Base-by-base conservation (phyloP, 169 alveolate genomes). In the Babesia ovata region DNA sequence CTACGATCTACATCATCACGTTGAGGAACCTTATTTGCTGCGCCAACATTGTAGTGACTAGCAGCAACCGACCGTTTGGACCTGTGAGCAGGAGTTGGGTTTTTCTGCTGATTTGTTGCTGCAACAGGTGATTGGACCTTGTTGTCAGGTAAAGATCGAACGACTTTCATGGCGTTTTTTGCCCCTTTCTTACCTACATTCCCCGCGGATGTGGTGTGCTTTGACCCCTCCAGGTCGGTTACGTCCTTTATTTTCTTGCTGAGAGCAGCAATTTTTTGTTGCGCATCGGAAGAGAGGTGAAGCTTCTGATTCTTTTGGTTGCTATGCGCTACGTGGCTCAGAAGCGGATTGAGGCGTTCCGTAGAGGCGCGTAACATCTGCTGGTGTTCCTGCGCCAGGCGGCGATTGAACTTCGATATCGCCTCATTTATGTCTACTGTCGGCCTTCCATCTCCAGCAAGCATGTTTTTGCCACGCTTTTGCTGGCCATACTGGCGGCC, bases 241-340 rank as follows among this genome's bases (percentile, higher is more conserved):
- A 21, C 46, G n/a, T 24, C 10, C 52, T 36, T 67, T 7, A 17
- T 7, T 14, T 21, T 44, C 8, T 33, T 33, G 28, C 21, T 11
- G 2, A 52, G 4, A 16, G 65, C 17, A 11, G 29, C 42, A 10
- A 49, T 10, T 28, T 29, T 46, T 0, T 49, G 61, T 52, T 54
- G 60, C 48, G 50, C 61, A 39, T 52, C 53, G 12, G 52, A 60
- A 21, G 69, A 63, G 24, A 57, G 11, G 62, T 46, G 63, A n/a
- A 56, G 46, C 39, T 75, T 75, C 73, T 48, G 73, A 28, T 62
- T 75, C 54, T 48, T 44, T 70, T 75, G 84, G 56, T 75, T 75
- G 57, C 74, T 60, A 36, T 75, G 84, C 13, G 73, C 75, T 17
- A 75, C 36, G 52, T 28, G 48, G 50, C 57, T 49, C 53, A 75